Evolutionary conservation across 164 flowering plant species (phyloP).

Genomic region (Taxillus chinensis): DNA sequence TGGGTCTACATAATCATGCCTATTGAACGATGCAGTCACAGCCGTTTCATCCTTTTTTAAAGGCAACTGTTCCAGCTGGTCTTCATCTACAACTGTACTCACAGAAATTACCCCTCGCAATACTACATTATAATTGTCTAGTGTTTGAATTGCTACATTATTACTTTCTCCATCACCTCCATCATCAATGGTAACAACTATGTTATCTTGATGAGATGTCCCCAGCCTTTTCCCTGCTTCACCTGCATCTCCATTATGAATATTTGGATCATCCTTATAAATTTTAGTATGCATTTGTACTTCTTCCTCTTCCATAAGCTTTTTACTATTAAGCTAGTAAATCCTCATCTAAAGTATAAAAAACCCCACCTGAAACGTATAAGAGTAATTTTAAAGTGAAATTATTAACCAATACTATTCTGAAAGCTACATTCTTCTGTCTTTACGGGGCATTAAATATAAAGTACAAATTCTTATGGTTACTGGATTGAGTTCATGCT

Average conservation of each 20-base stretch:
- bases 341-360: constrained; percentile 7
- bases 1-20: constrained; percentile 15
- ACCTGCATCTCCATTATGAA: constrained; percentile 10
- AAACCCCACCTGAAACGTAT: background rate
- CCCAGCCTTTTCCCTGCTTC: constrained; percentile 18
- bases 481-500: no score
- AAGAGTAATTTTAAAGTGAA: background rate
- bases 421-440: no score
- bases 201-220: constrained; percentile 14
- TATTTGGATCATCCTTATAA: constrained; percentile 17
- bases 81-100: constrained; percentile 36
- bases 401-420: background rate
- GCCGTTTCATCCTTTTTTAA: constrained; percentile 40
- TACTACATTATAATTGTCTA: background rate
- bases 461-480: no score
- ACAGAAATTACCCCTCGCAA: constrained; percentile 18
- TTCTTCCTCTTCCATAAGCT: constrained; percentile 52
- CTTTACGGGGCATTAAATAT: no score
- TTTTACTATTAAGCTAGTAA: constrained; percentile 8
- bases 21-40: constrained; percentile 10
- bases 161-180: constrained; percentile 14
- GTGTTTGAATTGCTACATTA: background rate
- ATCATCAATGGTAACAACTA: constrained; percentile 4
- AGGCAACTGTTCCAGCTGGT: constrained; percentile 71
- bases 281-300: constrained; percentile 19